Conservation (phyloP, 108 stramenopile genomes). For the Skeletonema costatum region DNA sequence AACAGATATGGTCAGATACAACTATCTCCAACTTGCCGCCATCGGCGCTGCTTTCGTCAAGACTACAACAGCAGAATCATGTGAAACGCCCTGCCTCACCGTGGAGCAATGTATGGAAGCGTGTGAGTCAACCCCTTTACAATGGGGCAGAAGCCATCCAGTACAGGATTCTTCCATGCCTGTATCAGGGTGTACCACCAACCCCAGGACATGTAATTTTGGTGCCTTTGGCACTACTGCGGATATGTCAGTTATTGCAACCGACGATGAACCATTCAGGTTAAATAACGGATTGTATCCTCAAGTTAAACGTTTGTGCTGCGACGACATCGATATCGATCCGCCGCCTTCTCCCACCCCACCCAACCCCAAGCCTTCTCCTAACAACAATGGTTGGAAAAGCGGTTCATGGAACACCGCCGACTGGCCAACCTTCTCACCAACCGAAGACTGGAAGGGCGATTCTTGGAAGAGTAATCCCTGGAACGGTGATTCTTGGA, state of each 20-base stretch:
- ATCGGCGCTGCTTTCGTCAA: neutral
- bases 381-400: neutral
- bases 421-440: neutral
- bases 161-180: neutral
- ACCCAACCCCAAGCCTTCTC: neutral
- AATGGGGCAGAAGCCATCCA: neutral
- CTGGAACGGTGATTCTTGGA: neutral
- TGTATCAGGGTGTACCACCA: neutral
- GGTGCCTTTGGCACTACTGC: neutral
- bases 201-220: neutral
- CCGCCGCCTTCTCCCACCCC: neutral
- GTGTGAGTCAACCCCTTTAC: neutral
- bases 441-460: neutral
- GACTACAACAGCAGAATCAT: neutral
- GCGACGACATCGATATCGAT: neutral
- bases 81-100: neutral
- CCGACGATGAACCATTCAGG: neutral
- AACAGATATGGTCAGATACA: neutral
- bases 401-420: neutral
- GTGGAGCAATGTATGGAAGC: neutral
- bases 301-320: neutral
- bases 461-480: neutral
- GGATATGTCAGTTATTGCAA: neutral
- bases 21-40: constrained; percentile 4
- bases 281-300: neutral